A percentile compares a stretch with the other conserved stretches of the same genome.
Evolutionary conservation across 2,329 filamentous ascomycete genomes (phyloP).

Genomic region (Cercospora sp.): DNA sequence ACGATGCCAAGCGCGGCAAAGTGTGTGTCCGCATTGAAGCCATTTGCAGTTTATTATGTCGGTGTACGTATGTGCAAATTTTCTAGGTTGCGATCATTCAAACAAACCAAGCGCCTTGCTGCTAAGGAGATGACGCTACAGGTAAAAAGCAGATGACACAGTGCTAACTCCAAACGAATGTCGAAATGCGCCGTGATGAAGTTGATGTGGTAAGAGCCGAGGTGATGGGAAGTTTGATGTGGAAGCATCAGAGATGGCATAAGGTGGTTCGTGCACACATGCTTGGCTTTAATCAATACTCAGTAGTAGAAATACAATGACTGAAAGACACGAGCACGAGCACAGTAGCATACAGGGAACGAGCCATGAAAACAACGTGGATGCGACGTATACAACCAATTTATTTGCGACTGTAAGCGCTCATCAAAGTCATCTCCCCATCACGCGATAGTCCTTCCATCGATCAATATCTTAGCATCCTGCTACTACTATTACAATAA

Average conservation of each 20-base stretch:
- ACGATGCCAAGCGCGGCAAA: not conserved
- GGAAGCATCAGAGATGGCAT: not conserved
- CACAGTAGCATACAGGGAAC: not conserved
- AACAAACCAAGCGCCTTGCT: not conserved
- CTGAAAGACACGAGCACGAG: not conserved
- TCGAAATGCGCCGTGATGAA: not conserved
- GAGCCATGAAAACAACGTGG: not conserved
- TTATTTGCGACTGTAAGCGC: not conserved
- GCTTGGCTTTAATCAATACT: not conserved
- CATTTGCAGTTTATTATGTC: conserved; percentile 4
- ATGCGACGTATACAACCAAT: not conserved
- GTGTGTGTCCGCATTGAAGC: conserved; percentile 1
- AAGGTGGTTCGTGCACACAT: not conserved
- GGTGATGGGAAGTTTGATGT: conserved; percentile 2
- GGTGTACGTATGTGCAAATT: not conserved
- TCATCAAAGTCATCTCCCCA: not conserved
- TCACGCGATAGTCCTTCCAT: not conserved
- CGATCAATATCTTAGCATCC: not conserved
- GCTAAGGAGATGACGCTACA: not conserved
- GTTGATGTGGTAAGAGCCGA: conserved; percentile 6
- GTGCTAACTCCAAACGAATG: not conserved
- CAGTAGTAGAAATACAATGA: not conserved
- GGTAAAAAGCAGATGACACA: not conserved
- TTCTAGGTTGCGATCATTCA: not conserved
- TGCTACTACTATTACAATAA: not conserved